Evolutionary conservation across 306 rosid genomes (phyloP).

Genomic region (Rubus parviflorus): DNA sequence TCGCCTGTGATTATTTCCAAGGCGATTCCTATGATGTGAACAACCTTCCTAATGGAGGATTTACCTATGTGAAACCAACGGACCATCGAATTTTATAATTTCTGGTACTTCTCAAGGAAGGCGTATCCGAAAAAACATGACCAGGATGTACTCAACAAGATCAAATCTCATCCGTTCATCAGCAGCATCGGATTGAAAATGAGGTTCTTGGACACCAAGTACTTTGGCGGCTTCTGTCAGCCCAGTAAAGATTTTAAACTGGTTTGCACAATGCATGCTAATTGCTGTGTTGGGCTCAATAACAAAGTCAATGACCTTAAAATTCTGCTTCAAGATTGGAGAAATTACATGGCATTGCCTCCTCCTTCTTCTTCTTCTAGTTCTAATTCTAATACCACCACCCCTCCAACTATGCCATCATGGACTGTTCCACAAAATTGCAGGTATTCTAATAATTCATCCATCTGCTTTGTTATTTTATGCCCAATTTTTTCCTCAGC

Average conservation of each 20-base stretch:
- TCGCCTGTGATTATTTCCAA: constrained; percentile 58
- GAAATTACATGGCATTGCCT: constrained; percentile 31
- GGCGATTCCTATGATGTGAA: constrained; percentile 44
- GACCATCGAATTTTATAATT: constrained; percentile 62
- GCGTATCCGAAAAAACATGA: constrained; percentile 48
- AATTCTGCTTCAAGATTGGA: constrained; percentile 78
- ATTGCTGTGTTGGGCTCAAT: constrained; percentile 73
- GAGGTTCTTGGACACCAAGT: constrained; percentile 59
- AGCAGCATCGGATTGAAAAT: constrained; percentile 37
- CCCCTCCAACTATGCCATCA: constrained; percentile 13
- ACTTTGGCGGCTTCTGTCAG: constrained; percentile 81
- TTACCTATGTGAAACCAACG: constrained; percentile 53
- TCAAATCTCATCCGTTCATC: constrained; percentile 44
- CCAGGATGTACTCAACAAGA: constrained; percentile 74
- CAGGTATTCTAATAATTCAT: constrained; percentile 42
- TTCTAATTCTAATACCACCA: not conserved
- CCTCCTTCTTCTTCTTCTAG: too few relatives aligned
- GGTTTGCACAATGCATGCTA: constrained; percentile 82
- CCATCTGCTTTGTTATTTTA: not conserved
- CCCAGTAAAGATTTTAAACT: constrained; percentile 37
- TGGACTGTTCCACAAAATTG: constrained; percentile 69
- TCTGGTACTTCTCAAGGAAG: constrained; percentile 59
- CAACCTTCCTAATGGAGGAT: constrained; percentile 74
- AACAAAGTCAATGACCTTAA: constrained; percentile 72
- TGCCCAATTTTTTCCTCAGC: too few relatives aligned